phyloP scores from a whole-genome alignment of 2,329 filamentous ascomycete species.

The Apiospora arundinis region DNA sequence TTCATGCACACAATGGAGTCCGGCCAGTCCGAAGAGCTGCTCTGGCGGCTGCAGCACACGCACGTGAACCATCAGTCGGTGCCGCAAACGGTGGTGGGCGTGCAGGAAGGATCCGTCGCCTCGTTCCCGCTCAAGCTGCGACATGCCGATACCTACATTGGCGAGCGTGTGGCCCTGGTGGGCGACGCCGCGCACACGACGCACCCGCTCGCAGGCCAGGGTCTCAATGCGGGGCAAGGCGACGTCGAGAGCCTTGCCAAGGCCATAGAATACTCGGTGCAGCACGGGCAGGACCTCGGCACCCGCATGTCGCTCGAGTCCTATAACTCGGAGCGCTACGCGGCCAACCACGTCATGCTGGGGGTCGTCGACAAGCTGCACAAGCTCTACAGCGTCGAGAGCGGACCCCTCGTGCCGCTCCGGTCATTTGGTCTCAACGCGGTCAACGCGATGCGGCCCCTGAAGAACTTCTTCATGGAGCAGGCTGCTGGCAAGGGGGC shows the following conservation, averaged over 20 bases:
- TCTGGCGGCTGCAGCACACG: constrained; percentile 83
- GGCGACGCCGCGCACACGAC: constrained; percentile 96
- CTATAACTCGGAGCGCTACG: constrained; percentile 83
- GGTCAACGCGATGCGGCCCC: constrained; percentile 74
- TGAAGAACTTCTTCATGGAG: constrained; percentile 89
- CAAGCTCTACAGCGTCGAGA: constrained; percentile 84
- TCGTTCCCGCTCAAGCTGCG: constrained; percentile 91
- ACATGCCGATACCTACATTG: constrained; percentile 92
- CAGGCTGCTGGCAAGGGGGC: constrained; percentile 63
- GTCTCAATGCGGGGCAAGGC: constrained; percentile 89
- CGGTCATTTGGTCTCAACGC: constrained; percentile 78
- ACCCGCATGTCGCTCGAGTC: constrained; percentile 77
- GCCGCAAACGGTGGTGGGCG: constrained; percentile 70
- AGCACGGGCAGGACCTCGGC: constrained; percentile 88
- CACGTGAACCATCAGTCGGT: constrained; percentile 57
- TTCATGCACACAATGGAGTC: constrained; percentile 75
- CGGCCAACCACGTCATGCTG: constrained; percentile 78
- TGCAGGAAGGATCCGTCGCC: constrained; percentile 82
- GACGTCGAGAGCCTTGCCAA: constrained; percentile 82
- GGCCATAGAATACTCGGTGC: constrained; percentile 77
- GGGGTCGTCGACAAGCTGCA: constrained; percentile 89
- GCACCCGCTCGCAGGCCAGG: constrained; percentile 93
- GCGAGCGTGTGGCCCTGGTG: constrained; percentile 87
- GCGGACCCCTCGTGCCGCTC: constrained; percentile 79
- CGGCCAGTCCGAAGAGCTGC: constrained; percentile 74